Evolutionary conservation across 495 filamentous ascomycete species (phyloP).

Genomic region (Niebla homalea): DNA sequence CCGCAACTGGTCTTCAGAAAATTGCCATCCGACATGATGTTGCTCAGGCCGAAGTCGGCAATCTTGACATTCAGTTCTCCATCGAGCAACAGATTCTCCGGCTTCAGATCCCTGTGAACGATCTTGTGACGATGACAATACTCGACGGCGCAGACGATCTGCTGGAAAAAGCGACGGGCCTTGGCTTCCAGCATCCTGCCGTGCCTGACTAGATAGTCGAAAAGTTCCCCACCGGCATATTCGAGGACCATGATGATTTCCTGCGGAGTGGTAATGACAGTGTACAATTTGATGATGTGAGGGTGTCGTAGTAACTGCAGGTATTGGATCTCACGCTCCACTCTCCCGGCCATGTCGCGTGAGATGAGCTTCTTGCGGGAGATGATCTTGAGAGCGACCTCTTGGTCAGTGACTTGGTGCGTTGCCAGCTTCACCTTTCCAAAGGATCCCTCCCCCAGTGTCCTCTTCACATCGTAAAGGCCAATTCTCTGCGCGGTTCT

Average conservation of each 20-base stretch:
- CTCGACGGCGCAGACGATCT: constrained; percentile 98
- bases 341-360: constrained; percentile 89
- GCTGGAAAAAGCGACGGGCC: constrained; percentile 93
- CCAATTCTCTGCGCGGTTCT: constrained; percentile 67
- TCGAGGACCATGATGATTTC: constrained; percentile 99
- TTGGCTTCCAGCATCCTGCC: constrained; percentile 81
- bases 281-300: constrained; percentile 98
- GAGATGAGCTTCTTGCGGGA: constrained; percentile 87
- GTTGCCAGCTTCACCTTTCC: constrained; percentile 96
- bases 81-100: constrained; percentile 91
- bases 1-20: constrained; percentile 98
- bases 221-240: constrained; percentile 90
- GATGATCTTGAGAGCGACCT: constrained; percentile 96
- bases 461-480: constrained; percentile 78
- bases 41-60: constrained; percentile 94
- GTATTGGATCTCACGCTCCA: constrained; percentile 97
- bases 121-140: constrained; percentile 99
- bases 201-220: constrained; percentile 89
- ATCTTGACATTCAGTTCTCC: constrained; percentile 95
- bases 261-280: constrained; percentile 80
- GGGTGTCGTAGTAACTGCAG: constrained; percentile 89
- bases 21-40: constrained; percentile 99
- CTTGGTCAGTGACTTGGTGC: constrained; percentile 77
- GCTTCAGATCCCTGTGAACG: constrained; percentile 93
- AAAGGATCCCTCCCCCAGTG: constrained; percentile 90